These are phyloP conservation scores for Tuctoria greenei DNA, from an alignment of 176 grass and related monocot species.

Conservation along the genomic window DNA sequence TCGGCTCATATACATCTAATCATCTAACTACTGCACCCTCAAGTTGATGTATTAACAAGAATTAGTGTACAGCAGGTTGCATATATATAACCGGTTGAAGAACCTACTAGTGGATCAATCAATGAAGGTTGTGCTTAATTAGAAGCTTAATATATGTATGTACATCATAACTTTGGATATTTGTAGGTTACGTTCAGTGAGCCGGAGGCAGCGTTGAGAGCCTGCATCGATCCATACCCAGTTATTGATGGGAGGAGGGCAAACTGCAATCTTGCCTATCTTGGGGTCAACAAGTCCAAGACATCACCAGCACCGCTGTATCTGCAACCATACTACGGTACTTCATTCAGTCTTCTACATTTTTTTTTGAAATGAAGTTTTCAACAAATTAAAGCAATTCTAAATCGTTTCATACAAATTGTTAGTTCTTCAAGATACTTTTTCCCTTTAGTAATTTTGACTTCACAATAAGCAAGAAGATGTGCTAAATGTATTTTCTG, in stretches of 20 bases:
- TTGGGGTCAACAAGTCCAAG: slow-evolving; percentile 48
- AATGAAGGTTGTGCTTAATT: neutral
- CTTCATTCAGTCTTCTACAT: neutral
- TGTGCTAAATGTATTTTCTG: neutral
- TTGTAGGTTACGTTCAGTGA: slow-evolving; percentile 56
- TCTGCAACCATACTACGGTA: slow-evolving; percentile 37
- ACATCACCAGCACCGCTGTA: neutral
- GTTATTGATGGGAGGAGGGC: slow-evolving; percentile 54
- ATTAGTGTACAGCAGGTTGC: neutral
- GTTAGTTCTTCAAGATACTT: neutral
- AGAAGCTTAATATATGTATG: neutral
- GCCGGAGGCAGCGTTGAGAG: slow-evolving; percentile 47
- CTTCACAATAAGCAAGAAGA: neutral
- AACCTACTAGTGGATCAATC: neutral
- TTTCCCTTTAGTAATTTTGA: neutral
- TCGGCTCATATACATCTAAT: neutral
- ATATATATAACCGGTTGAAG: neutral
- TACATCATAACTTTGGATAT: slow-evolving; percentile 7
- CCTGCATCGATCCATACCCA: slow-evolving; percentile 50
- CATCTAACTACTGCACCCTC: neutral
- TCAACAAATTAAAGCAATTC: neutral
- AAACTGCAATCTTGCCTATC: slow-evolving; percentile 59
- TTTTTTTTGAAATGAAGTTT: neutral
- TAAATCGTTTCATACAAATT: neutral
- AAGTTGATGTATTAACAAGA: neutral